Evolutionary conservation across 1,139 yeast genomes (phyloP), one percentile per base, ranked within the genome.

Genomic region (Candida frijolesensis): DNA sequence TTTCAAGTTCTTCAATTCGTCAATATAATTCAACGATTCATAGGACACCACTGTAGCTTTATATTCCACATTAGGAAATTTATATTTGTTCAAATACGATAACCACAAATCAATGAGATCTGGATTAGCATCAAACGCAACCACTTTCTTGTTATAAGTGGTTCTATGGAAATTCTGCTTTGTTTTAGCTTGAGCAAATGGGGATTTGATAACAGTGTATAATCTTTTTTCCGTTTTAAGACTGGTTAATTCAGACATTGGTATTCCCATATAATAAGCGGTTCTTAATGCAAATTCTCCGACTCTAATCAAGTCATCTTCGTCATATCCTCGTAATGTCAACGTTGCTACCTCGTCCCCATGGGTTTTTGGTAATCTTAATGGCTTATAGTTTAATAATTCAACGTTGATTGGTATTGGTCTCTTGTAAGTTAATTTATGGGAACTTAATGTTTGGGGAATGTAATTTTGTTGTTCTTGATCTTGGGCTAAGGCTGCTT

Each of bases 151-250:
- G 62, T 87, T 83, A 66, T 83, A 89, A 0, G 98, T 94, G 49
- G 83, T 80, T 72, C 98, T 84, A 72, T 89, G 89, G 72, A 89
- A 94, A 74, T 94, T 94, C 72, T 94, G 97, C 72, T 94, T 94
- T 9, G 96, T 81, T 67, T 92, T 92, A 49, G 98, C 96, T 65
- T 89, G 96, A 33, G 89, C 97, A 67, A 94, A 94, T 1, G 98
- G 98, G 4, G 97, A 86, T 66, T 87, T 83, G 60, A 88, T 90
- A 49, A 94, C 97, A 0, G 99, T 94, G 89, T 96, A 94, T 59
- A 91, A 83, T 57, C 78, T 63, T 60, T 74, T 74, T 69, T 92
- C 95, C 45, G 89, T 83, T 65, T 84, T 86, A 19, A 83, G 78
- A 33, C 88, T 86, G 54, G 85, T 67, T 19, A 75, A 64, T 33